A percentile compares a stretch with the other conserved stretches of the same genome.
Evolutionary conservation across 1,139 yeast species (phyloP).

Genomic region (Yamadazyma sp.): DNA sequence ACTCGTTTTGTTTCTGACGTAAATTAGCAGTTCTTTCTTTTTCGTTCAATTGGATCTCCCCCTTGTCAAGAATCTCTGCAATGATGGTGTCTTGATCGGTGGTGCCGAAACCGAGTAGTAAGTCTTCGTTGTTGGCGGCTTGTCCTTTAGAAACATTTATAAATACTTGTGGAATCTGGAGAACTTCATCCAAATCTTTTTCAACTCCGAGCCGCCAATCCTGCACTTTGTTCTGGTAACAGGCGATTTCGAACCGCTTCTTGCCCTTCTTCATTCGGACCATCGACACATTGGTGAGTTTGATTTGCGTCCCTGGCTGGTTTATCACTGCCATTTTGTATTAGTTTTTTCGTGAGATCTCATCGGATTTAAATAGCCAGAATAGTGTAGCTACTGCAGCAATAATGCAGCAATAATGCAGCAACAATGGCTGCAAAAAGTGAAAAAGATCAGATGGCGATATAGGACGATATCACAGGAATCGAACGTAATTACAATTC

Average conservation of each 20-base stretch:
- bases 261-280: conserved; percentile 90
- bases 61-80: conserved; percentile 77
- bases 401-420: too few relatives aligned
- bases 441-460: too few relatives aligned
- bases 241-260: conserved; percentile 90
- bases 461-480: too few relatives aligned
- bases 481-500: too few relatives aligned
- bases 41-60: conserved; percentile 92
- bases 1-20: conserved; percentile 78
- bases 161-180: conserved; percentile 95
- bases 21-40: conserved; percentile 82
- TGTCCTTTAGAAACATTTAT: conserved; percentile 92
- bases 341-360: background rate
- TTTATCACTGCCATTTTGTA: conserved; percentile 57
- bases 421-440: too few relatives aligned
- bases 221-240: conserved; percentile 95
- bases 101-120: conserved; percentile 70
- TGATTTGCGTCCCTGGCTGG: conserved; percentile 88
- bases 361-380: background rate
- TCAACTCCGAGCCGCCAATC: conserved; percentile 90
- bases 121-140: conserved; percentile 86
- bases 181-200: conserved; percentile 90
- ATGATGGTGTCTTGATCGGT: conserved; percentile 74
- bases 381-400: too few relatives aligned
- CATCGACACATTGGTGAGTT: conserved; percentile 88